These are phyloP conservation scores for Penicillium brevicompactum DNA, from an alignment of 2,329 filamentous ascomycete species.

Conservation along the genomic window DNA sequence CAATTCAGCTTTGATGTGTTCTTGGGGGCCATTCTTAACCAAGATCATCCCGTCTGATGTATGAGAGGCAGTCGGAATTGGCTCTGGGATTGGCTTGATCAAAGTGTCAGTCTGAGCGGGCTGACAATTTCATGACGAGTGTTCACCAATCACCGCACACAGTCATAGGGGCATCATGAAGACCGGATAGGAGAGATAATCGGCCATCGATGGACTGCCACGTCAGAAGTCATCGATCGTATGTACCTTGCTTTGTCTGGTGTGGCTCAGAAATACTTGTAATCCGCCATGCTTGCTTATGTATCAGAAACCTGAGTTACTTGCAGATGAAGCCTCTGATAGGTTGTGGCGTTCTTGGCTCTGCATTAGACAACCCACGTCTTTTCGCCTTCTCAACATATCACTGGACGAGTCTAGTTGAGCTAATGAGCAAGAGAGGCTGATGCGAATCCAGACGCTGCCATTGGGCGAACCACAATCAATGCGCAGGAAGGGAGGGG, in stretches of 20 bases:
- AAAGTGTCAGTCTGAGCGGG: background rate
- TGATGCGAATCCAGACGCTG: background rate
- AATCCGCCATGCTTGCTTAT: constrained; percentile 16
- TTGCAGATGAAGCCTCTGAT: constrained; percentile 11
- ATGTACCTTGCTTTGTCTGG: constrained; percentile 9
- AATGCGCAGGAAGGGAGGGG: background rate
- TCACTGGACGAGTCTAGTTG: constrained; percentile 8
- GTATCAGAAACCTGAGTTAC: constrained; percentile 18
- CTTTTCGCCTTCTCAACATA: constrained; percentile 6
- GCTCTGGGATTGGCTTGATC: constrained; percentile 12
- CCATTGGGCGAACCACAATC: constrained; percentile 16
- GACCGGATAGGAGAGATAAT: constrained; percentile 9
- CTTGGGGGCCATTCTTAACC: constrained; percentile 4
- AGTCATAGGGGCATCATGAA: constrained; percentile 8
- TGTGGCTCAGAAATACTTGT: constrained; percentile 12
- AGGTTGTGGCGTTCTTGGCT: constrained; percentile 12
- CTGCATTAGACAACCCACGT: constrained; percentile 9
- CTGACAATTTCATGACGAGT: background rate
- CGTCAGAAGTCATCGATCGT: constrained; percentile 32
- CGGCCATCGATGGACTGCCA: constrained; percentile 30
- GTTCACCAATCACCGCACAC: constrained; percentile 4
- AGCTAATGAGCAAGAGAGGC: constrained; percentile 4
- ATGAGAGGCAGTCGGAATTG: constrained; percentile 10
- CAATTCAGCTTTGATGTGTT: background rate
- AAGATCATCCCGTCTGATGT: constrained; percentile 9